Evolutionary conservation across 1,139 yeast genomes (phyloP).

Genomic region (Eremothecium gossypii): DNA sequence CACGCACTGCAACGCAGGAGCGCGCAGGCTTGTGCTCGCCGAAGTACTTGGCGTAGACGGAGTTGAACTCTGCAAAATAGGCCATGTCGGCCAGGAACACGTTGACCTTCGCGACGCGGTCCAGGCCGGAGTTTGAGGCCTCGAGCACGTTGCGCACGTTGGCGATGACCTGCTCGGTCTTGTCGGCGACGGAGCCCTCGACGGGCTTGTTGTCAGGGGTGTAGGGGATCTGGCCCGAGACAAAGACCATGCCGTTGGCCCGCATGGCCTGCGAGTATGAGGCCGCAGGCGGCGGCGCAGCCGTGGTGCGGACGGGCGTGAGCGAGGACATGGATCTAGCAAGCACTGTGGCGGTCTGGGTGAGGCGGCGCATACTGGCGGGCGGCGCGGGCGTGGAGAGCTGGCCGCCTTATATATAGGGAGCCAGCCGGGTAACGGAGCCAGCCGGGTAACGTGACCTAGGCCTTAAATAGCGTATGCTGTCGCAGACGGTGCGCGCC

Average conservation of each 20-base stretch:
- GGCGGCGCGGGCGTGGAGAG: no score
- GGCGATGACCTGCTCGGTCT: slow-evolving; percentile 76
- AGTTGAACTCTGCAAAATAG: slow-evolving; percentile 73
- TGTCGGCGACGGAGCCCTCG: slow-evolving; percentile 65
- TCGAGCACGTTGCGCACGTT: slow-evolving; percentile 69
- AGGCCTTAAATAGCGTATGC: no score
- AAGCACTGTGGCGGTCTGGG: neutral
- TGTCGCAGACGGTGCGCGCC: no score
- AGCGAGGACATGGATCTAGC: slow-evolving; percentile 24
- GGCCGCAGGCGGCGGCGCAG: slow-evolving; percentile 94
- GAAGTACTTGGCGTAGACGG: slow-evolving; percentile 75
- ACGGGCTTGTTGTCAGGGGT: slow-evolving; percentile 76
- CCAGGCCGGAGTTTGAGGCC: slow-evolving; percentile 74
- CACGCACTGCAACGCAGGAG: slow-evolving; percentile 87
- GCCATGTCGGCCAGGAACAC: slow-evolving; percentile 83
- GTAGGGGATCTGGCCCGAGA: slow-evolving; percentile 92
- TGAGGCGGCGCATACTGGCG: no score
- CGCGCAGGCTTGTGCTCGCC: slow-evolving; percentile 84
- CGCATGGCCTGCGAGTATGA: slow-evolving; percentile 90
- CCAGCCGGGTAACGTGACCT: no score
- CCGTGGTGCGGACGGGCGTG: slow-evolving; percentile 42
- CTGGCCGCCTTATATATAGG: no score
- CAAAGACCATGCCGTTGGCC: slow-evolving; percentile 77
- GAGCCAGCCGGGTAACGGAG: no score
- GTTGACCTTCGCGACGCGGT: slow-evolving; percentile 76